Evolutionary conservation across 2,329 filamentous ascomycete genomes (phyloP).

Genomic region (Cladosporium halotolerans): DNA sequence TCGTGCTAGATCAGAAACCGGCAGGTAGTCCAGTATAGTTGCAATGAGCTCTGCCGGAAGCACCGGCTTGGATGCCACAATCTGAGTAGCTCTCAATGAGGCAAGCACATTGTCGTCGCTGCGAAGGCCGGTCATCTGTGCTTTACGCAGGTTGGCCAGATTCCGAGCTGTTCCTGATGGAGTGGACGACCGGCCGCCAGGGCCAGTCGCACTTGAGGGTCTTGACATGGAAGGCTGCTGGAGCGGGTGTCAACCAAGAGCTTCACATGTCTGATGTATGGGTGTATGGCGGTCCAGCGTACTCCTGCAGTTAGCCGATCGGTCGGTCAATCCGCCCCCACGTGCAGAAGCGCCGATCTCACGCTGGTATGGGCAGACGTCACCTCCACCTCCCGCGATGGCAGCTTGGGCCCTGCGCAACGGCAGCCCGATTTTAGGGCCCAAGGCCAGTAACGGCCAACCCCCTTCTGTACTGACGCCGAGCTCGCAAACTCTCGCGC

Average conservation of each 20-base stretch:
- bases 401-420: too few relatives aligned
- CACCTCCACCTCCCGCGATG: too few relatives aligned
- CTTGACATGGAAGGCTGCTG: slow-evolving; percentile 4
- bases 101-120: slow-evolving; percentile 53
- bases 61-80: slow-evolving; percentile 69
- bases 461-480: neutral
- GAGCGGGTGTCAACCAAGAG: neutral
- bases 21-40: slow-evolving; percentile 81
- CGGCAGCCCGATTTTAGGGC: too few relatives aligned
- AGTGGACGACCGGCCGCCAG: slow-evolving; percentile 9
- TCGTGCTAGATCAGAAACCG: slow-evolving; percentile 74
- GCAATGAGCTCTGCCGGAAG: slow-evolving; percentile 90
- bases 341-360: neutral
- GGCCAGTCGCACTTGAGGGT: slow-evolving; percentile 10
- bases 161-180: slow-evolving; percentile 14
- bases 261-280: slow-evolving; percentile 2
- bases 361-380: neutral
- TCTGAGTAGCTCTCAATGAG: slow-evolving; percentile 71
- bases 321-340: neutral
- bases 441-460: neutral
- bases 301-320: too few relatives aligned
- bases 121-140: slow-evolving; percentile 21
- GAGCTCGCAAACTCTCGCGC: neutral
- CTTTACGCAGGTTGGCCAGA: slow-evolving; percentile 24
- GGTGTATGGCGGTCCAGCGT: too few relatives aligned